Conservation (phyloP, 1,139 yeast genomes). For the Kurtzmaniella quercitrusa region DNA sequence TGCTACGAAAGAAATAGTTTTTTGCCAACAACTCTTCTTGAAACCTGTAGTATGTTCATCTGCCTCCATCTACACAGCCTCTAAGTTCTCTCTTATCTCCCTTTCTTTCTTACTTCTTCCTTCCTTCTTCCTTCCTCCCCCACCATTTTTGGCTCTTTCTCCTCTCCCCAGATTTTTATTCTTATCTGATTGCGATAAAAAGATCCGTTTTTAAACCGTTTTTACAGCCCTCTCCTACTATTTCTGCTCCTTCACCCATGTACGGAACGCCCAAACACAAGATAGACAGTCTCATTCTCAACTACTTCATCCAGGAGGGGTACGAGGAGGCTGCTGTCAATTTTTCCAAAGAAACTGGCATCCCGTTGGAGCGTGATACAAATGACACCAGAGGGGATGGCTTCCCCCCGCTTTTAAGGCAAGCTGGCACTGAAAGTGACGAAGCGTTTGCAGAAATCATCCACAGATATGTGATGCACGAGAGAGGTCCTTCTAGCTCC, state of each 20-base stretch:
- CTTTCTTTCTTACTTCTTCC: too few species aligned
- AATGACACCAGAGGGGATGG: constrained; percentile 5
- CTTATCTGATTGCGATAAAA: neutral
- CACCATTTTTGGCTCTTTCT: neutral
- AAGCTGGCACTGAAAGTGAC: constrained; percentile 10
- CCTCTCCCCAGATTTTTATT: neutral
- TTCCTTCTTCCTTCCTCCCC: neutral
- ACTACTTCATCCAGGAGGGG: constrained; percentile 57
- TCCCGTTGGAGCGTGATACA: constrained; percentile 14
- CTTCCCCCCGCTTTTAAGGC: constrained; percentile 3
- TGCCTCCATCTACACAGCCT: too few species aligned
- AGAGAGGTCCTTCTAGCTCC: constrained; percentile 3
- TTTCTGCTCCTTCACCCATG: neutral
- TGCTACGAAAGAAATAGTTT: too few species aligned
- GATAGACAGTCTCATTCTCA: constrained; percentile 45
- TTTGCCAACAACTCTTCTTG: too few species aligned
- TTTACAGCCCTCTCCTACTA: too few species aligned
- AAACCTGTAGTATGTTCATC: too few species aligned
- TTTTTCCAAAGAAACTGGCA: constrained; percentile 43
- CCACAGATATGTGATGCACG: constrained; percentile 12
- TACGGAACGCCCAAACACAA: constrained; percentile 21
- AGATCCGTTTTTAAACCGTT: too few species aligned
- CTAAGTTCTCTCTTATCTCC: too few species aligned
- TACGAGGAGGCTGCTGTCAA: constrained; percentile 48
- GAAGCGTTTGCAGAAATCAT: constrained; percentile 15